A percentile compares a stretch with the other conserved stretches of the same genome.
phyloP scores from a whole-genome alignment of 78 protist species.

The Trichosphaerium sp. region DNA sequence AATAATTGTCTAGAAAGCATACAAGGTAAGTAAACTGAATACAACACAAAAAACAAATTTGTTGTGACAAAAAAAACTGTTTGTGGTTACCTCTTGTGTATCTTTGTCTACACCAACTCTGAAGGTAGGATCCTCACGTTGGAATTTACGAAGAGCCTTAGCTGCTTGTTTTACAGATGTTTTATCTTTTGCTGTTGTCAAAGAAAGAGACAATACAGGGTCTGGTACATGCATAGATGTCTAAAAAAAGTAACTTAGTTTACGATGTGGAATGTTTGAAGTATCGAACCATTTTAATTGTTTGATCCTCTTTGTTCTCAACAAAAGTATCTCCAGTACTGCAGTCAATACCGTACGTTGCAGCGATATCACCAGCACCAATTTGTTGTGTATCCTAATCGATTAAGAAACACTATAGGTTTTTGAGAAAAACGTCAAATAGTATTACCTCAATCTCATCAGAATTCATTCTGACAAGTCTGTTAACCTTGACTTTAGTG shows the following conservation, averaged over 20 bases:
- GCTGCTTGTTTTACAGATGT: conserved; percentile 7
- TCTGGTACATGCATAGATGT: conserved; percentile 88
- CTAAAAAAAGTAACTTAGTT: neutral
- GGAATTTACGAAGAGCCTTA: conserved; percentile 69
- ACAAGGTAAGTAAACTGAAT: neutral
- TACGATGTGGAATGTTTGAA: neutral
- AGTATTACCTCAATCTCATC: conserved; percentile 76
- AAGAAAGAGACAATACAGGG: conserved; percentile 81
- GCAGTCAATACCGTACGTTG: conserved; percentile 92
- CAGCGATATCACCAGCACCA: conserved; percentile 91
- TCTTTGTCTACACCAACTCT: conserved; percentile 67
- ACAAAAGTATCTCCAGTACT: conserved; percentile 90
- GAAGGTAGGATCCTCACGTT: conserved; percentile 92
- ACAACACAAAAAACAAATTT: too few relatives aligned
- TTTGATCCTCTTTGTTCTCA: neutral
- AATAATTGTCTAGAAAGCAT: conserved; percentile 56
- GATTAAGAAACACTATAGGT: neutral
- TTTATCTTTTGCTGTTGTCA: conserved; percentile 49
- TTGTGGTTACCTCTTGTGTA: neutral
- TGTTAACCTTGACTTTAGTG: conserved; percentile 61
- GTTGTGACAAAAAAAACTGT: neutral
- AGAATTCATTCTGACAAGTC: conserved; percentile 90
- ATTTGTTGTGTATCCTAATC: conserved; percentile 19
- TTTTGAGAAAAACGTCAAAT: conserved; percentile 8
- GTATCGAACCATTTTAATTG: neutral